Conservation (phyloP, 768 basidiomycete genomes). For the Leccinellum luteum region DNA sequence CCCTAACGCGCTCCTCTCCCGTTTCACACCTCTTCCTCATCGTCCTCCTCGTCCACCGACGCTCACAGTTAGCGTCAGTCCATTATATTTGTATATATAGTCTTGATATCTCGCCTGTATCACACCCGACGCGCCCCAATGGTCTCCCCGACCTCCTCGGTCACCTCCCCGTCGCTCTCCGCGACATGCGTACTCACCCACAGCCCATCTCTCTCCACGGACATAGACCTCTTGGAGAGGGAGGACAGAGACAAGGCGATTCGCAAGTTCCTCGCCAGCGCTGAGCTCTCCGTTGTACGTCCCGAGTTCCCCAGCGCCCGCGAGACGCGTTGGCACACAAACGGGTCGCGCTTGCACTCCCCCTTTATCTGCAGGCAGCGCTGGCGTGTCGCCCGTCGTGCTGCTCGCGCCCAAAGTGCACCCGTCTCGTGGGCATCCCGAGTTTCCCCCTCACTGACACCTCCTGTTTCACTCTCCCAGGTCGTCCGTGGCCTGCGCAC, state of each 20-base stretch:
- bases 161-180: conserved; percentile 80
- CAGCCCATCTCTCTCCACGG: conserved; percentile 39
- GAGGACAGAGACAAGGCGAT: conserved; percentile 67
- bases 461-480: conserved; percentile 43
- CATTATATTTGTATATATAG: conserved; percentile 13
- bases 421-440: conserved; percentile 9
- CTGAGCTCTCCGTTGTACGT: conserved; percentile 79
- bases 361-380: conserved; percentile 3
- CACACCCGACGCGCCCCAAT: conserved; percentile 41
- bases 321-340: conserved; percentile 48
- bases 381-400: conserved; percentile 2
- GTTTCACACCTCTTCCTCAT: conserved; percentile 34
- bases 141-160: conserved; percentile 79
- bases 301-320: conserved; percentile 25
- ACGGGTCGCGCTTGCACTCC: conserved; percentile 22
- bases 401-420: conserved; percentile 1
- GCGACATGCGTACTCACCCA: conserved; percentile 55
- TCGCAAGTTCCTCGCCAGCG: conserved; percentile 73
- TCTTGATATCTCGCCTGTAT: conserved; percentile 16
- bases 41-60: conserved; percentile 18
- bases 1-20: conserved; percentile 39
- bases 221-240: conserved; percentile 43
- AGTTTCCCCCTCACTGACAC: conserved; percentile 20
- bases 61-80: conserved; percentile 4
- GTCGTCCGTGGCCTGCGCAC: conserved; percentile 78